phyloP scores from a whole-genome alignment of 2,329 filamentous ascomycete species.

The Cercospora sp. region DNA sequence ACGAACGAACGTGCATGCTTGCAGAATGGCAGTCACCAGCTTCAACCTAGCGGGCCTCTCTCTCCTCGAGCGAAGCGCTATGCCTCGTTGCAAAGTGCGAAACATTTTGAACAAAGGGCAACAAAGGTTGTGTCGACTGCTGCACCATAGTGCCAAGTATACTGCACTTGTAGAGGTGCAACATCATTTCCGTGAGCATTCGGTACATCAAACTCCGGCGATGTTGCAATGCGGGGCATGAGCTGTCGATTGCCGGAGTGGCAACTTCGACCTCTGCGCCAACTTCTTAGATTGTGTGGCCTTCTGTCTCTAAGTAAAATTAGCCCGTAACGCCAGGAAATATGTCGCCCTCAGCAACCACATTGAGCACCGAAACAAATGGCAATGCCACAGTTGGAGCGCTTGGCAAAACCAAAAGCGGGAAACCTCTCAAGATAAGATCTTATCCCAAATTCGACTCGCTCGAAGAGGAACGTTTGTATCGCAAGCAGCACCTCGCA shows the following conservation, averaged over 20 bases:
- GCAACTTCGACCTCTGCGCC: background rate
- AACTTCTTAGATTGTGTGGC: background rate
- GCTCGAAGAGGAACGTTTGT: slow-evolving; percentile 42
- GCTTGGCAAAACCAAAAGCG: slow-evolving; percentile 49
- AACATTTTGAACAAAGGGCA: background rate
- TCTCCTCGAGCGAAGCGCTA: background rate
- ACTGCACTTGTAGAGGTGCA: background rate
- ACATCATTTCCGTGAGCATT: background rate
- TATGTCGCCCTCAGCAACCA: slow-evolving; percentile 44
- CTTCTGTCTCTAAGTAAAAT: background rate
- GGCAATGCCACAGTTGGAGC: slow-evolving; percentile 48
- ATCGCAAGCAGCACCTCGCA: slow-evolving; percentile 47
- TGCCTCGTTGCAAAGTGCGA: background rate
- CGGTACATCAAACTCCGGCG: background rate
- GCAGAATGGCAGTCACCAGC: background rate
- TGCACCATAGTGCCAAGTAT: background rate
- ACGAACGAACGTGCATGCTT: background rate
- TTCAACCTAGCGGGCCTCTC: background rate
- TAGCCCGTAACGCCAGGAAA: background rate
- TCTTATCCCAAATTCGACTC: slow-evolving; percentile 46
- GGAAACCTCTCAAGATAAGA: slow-evolving; percentile 49
- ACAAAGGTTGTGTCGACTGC: background rate
- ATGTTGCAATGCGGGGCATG: slow-evolving; percentile 7
- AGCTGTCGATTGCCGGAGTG: background rate
- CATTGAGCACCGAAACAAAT: slow-evolving; percentile 39